Evolutionary conservation across 352 stramenopile genomes (phyloP), one percentile per base, ranked within the genome.

Genomic region (Thalassiosira mediterranea): DNA sequence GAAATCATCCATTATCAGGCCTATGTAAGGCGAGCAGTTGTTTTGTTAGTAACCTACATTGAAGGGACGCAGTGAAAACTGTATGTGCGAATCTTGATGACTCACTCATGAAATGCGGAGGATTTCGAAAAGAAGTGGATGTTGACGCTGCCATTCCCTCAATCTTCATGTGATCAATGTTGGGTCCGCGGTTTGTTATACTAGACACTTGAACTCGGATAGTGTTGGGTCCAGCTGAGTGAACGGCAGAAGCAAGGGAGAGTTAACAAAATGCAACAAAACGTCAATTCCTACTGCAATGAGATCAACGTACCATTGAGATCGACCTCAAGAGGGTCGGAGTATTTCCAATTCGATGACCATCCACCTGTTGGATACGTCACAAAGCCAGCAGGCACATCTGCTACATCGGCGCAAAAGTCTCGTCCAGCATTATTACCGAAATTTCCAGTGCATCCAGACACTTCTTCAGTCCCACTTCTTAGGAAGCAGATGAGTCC

Each of bases 341-440:
- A 21, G 44, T 25, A 25, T 5, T 53, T 5, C 44, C 44, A 53
- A 28, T 53, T n/a, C 4, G 8, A 25, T 21, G 44, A 21, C 44
- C 44, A 53, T 29, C 44, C 44, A 53, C 44, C 44, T 21, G 44
- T 53, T 8, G 44, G 44, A n/a, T n/a, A n/a, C n/a, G n/a, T n/a
- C 15, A 53, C 4, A 13, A 42, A 42, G 7, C 34, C 34, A 13
- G 13, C 34, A 42, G n/a, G n/a, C n/a, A n/a, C n/a, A n/a, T n/a
- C n/a, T n/a, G n/a, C n/a, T n/a, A n/a, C n/a, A n/a, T 44, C 37
- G 37, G n/a, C 37, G 37, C 37, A 44, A n/a, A 15, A 44, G n/a
- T 44, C 37, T 44, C 37, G 37, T 10, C 37, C 37, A n/a, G n/a
- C n/a, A n/a, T 44, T 44, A 15, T n/a, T n/a, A 44, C 37, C n/a